A percentile compares a stretch with the other conserved stretches of the same genome.
Conservation (phyloP, 352 stramenopile genomes). For the Globisporangium cederbergense region DNA sequence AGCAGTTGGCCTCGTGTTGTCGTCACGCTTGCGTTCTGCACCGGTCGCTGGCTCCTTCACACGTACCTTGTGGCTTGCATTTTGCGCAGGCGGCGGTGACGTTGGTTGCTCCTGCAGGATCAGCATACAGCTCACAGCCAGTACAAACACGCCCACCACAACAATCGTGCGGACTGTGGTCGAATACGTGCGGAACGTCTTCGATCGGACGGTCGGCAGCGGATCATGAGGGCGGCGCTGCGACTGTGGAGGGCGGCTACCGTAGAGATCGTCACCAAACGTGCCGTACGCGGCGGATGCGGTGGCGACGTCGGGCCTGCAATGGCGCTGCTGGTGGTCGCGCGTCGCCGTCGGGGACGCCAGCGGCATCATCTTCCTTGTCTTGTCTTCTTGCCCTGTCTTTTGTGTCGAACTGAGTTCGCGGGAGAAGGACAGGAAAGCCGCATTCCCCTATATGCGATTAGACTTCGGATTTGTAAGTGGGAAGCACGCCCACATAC, state of each 20-base stretch:
- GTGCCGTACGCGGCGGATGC: too few species aligned
- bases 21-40: neutral
- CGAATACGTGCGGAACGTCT: neutral
- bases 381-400: neutral
- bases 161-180: conserved; percentile 21
- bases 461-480: too few species aligned
- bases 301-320: conserved; percentile 22
- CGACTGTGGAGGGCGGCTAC: neutral
- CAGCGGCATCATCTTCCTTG: conserved; percentile 3
- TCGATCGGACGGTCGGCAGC: neutral
- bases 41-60: neutral
- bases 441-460: too few species aligned
- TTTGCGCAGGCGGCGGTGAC: conserved; percentile 33
- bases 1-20: neutral
- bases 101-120: conserved; percentile 20
- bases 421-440: too few species aligned
- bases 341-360: conserved; percentile 1
- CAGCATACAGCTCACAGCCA: conserved; percentile 25
- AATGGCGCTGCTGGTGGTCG: neutral
- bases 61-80: neutral
- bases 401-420: neutral
- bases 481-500: too few species aligned
- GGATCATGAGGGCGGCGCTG: neutral
- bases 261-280: conserved; percentile 21
- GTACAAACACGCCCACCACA: conserved; percentile 26